Evolutionary conservation across 768 basidiomycete species (phyloP).

Genomic region (Collybia mongolica): DNA sequence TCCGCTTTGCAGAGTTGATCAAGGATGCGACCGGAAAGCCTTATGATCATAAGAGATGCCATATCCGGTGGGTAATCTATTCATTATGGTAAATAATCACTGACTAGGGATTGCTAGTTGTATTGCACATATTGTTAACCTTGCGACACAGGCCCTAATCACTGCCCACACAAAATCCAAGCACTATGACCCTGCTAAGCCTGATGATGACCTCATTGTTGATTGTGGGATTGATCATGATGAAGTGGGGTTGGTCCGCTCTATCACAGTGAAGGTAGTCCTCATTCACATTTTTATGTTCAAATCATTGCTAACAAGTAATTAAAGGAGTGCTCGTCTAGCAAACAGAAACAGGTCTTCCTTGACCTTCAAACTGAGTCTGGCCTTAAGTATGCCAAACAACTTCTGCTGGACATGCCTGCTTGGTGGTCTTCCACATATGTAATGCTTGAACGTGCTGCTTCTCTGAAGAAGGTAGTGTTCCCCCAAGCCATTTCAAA

Average conservation of each 20-base stretch:
- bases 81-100: too few relatives aligned
- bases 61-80: not conserved
- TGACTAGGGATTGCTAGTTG: too few relatives aligned
- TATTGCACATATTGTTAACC: conserved; percentile 29
- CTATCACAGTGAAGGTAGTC: not conserved
- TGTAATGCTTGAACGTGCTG: too few relatives aligned
- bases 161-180: conserved; percentile 20
- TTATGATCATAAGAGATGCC: not conserved
- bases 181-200: conserved; percentile 19
- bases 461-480: too few relatives aligned
- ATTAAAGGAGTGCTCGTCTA: not conserved
- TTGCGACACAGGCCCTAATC: conserved; percentile 29
- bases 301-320: not conserved
- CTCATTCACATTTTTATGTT: not conserved
- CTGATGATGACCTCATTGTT: conserved; percentile 16
- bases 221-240: conserved; percentile 12
- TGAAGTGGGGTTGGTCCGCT: conserved; percentile 14
- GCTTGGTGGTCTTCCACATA: not conserved
- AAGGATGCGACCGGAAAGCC: not conserved
- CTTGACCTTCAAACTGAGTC: too few relatives aligned
- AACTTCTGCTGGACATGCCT: not conserved
- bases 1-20: not conserved
- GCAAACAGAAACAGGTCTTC: not conserved
- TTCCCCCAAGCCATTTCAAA: too few relatives aligned
- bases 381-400: too few relatives aligned